These are phyloP conservation scores for Peterozyma xylosa DNA, from an alignment of 805 yeast species.

Conservation along the genomic window DNA sequence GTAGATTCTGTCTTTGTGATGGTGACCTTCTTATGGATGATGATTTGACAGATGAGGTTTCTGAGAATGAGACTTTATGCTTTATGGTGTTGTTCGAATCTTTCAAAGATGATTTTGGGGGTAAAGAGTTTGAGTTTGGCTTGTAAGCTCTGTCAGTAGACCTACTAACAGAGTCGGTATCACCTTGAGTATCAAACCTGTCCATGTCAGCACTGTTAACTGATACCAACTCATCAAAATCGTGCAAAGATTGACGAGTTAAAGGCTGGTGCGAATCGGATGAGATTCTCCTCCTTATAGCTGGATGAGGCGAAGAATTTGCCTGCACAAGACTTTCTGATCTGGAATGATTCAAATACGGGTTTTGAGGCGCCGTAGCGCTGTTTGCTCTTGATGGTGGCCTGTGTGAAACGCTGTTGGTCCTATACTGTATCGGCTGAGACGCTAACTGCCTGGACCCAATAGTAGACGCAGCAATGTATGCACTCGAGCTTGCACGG, in stretches of 20 bases:
- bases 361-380: slow-evolving; percentile 10
- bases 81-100: slow-evolving; percentile 6
- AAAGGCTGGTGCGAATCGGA: slow-evolving; percentile 5
- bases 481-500: slow-evolving; percentile 38
- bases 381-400: slow-evolving; percentile 12
- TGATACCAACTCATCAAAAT: slow-evolving; percentile 2
- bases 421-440: slow-evolving; percentile 19
- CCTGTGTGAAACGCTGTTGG: slow-evolving; percentile 17
- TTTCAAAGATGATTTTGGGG: background rate
- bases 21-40: background rate
- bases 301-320: slow-evolving; percentile 11
- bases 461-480: slow-evolving; percentile 57
- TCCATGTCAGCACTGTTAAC: slow-evolving; percentile 2
- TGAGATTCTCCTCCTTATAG: background rate
- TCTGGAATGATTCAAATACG: slow-evolving; percentile 9
- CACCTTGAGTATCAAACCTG: background rate
- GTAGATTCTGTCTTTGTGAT: background rate
- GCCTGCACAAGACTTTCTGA: slow-evolving; percentile 12
- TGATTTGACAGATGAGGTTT: slow-evolving; percentile 6
- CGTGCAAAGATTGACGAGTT: slow-evolving; percentile 15
- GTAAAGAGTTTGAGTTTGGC: background rate
- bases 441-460: slow-evolving; percentile 36
- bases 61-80: slow-evolving; percentile 15
- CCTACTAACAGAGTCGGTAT: background rate
- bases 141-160: slow-evolving; percentile 1